phyloP scores from a whole-genome alignment of 2,329 filamentous ascomycete genomes.

The Rutstroemia sp. region DNA sequence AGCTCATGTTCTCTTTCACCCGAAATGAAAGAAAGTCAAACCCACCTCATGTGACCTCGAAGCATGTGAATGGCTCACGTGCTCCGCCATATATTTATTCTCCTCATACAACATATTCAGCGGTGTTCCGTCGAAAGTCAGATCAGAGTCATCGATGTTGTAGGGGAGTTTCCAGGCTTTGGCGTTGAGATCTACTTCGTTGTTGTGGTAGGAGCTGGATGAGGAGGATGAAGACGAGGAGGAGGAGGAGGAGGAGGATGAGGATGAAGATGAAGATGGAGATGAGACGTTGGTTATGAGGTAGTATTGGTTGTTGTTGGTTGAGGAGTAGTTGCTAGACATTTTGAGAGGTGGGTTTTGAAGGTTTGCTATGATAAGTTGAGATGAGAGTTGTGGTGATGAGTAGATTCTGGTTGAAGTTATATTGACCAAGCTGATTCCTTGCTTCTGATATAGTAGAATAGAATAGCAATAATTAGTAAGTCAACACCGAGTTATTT shows the following conservation, averaged over 20 bases:
- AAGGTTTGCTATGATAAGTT: background rate
- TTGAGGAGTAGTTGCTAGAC: background rate
- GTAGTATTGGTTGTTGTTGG: slow-evolving; percentile 12
- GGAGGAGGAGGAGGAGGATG: background rate
- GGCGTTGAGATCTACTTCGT: slow-evolving; percentile 15
- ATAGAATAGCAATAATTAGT: too few relatives aligned
- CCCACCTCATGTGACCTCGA: background rate
- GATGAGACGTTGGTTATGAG: slow-evolving; percentile 13
- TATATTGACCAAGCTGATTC: background rate
- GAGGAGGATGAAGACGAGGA: too few relatives aligned
- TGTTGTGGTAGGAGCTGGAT: too few relatives aligned
- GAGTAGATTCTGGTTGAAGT: background rate
- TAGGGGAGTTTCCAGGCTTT: slow-evolving; percentile 22
- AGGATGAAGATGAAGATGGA: background rate
- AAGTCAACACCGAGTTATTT: too few relatives aligned
- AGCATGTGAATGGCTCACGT: background rate
- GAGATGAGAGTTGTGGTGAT: background rate
- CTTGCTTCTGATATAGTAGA: too few relatives aligned
- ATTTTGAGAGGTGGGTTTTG: background rate
- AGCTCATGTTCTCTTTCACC: too few relatives aligned
- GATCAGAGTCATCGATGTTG: slow-evolving; percentile 24
- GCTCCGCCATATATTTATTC: slow-evolving; percentile 19
- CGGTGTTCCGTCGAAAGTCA: slow-evolving; percentile 27
- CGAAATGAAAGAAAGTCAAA: background rate
- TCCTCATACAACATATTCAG: slow-evolving; percentile 27